These are phyloP conservation scores for Cladosporium phlei DNA, from an alignment of 2,329 filamentous ascomycete species.

Conservation along the genomic window DNA sequence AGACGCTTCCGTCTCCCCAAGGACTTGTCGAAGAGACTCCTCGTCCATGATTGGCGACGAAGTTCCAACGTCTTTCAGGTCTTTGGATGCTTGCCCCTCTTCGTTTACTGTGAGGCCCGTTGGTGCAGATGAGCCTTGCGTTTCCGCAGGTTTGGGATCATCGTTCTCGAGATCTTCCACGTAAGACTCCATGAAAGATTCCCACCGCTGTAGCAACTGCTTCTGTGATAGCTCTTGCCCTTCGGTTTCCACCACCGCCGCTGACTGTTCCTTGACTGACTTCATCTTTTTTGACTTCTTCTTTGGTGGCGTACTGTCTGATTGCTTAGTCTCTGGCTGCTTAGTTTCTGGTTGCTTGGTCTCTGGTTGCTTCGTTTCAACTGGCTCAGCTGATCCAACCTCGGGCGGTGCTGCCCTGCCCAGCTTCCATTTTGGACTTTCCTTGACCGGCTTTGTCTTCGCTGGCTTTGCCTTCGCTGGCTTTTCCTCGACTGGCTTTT, in stretches of 20 bases:
- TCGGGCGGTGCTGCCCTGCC: not conserved
- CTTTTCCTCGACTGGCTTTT: not conserved
- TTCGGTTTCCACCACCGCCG: not conserved
- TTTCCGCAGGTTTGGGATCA: not conserved
- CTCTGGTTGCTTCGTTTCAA: not conserved
- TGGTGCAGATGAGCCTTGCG: not conserved
- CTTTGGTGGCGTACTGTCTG: not conserved
- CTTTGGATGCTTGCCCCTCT: not conserved
- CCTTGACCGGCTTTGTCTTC: not conserved
- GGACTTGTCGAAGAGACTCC: not conserved
- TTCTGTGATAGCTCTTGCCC: no score
- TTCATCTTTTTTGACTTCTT: not conserved
- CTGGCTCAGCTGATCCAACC: not conserved
- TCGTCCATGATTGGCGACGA: conserved; percentile 7
- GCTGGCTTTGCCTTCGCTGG: not conserved
- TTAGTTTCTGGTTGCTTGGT: not conserved
- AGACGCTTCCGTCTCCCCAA: conserved; percentile 1
- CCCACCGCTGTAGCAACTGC: no score
- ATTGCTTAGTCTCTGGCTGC: not conserved
- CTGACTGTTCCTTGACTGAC: not conserved
- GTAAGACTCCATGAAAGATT: no score
- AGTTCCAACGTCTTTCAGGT: not conserved
- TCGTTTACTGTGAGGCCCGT: no score
- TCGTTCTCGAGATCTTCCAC: not conserved
- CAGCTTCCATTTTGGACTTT: no score